Conservation (phyloP, 2,329 filamentous ascomycete genomes). For the Thelonectria rubi region DNA sequence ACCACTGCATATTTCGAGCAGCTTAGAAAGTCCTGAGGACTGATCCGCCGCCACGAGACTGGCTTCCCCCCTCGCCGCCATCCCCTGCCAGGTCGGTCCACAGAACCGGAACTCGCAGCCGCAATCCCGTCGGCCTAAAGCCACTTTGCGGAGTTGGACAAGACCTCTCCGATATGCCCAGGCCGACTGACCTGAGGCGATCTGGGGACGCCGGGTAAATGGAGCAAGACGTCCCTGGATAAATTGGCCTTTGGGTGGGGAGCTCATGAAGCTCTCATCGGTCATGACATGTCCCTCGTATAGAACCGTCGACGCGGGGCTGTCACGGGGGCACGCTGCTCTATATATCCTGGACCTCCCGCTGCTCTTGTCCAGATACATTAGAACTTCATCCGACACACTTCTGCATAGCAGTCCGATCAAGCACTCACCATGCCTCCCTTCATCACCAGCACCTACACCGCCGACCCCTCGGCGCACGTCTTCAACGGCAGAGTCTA, state of each 20-base stretch:
- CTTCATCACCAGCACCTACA: constrained; percentile 79
- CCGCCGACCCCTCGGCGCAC: constrained; percentile 82
- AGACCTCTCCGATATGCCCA: neutral
- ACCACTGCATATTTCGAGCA: neutral
- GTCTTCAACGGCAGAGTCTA: constrained; percentile 80
- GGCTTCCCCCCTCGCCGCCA: neutral
- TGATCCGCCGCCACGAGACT: neutral
- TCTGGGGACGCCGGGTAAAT: constrained; percentile 38
- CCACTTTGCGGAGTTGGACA: constrained; percentile 15
- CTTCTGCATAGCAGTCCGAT: neutral
- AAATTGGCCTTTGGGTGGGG: constrained; percentile 27
- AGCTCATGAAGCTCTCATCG: constrained; percentile 17
- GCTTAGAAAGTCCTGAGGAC: neutral
- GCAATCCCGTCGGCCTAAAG: constrained; percentile 26
- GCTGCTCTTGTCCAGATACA: neutral
- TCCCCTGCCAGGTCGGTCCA: neutral
- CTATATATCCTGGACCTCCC: constrained; percentile 17
- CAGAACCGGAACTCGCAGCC: constrained; percentile 29
- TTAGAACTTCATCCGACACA: neutral
- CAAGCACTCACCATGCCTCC: constrained; percentile 54
- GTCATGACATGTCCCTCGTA: neutral
- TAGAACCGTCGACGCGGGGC: constrained; percentile 32
- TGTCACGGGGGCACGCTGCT: constrained; percentile 3
- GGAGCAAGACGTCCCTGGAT: constrained; percentile 32
- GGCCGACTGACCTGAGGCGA: neutral